phyloP scores from a whole-genome alignment of 2,329 filamentous ascomycete species.

The Metarhizium album region DNA sequence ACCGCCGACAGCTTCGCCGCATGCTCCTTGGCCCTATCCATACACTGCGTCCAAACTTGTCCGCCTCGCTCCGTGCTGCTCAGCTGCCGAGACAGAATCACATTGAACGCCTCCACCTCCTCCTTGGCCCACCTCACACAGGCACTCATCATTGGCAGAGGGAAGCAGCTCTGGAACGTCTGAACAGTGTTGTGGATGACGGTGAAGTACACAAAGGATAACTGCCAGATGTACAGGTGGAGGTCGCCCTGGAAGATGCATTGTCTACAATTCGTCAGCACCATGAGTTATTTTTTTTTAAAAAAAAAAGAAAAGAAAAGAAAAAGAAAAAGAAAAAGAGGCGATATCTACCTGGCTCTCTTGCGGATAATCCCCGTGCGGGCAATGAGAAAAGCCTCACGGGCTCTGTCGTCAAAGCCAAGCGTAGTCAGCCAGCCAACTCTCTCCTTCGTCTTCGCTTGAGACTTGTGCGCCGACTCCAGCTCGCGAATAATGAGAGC shows the following conservation, averaged over 20 bases:
- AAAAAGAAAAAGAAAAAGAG: neutral
- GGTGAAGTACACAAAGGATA: slow-evolving; percentile 92
- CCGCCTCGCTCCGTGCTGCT: slow-evolving; percentile 74
- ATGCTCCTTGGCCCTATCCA: slow-evolving; percentile 71
- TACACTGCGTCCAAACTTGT: slow-evolving; percentile 69
- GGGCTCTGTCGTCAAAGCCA: slow-evolving; percentile 80
- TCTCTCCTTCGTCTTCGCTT: slow-evolving; percentile 66
- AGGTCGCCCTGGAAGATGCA: slow-evolving; percentile 93
- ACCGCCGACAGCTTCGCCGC: slow-evolving; percentile 72
- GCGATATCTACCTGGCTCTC: slow-evolving; percentile 58
- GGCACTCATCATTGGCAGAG: slow-evolving; percentile 77
- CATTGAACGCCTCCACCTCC: slow-evolving; percentile 84
- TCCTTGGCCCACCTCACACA: slow-evolving; percentile 99
- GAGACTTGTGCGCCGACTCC: slow-evolving; percentile 65
- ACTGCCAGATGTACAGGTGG: slow-evolving; percentile 84
- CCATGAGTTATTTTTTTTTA: too few relatives aligned
- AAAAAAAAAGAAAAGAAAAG: neutral
- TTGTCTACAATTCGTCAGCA: slow-evolving; percentile 45
- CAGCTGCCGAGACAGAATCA: slow-evolving; percentile 69
- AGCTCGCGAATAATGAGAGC: slow-evolving; percentile 67
- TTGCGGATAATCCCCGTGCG: slow-evolving; percentile 70
- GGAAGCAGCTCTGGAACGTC: slow-evolving; percentile 81
- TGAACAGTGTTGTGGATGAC: slow-evolving; percentile 87
- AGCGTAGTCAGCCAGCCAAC: slow-evolving; percentile 76
- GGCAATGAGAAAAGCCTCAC: slow-evolving; percentile 76